phyloP scores from a whole-genome alignment of 306 rosid species.

The Parietaria judaica region DNA sequence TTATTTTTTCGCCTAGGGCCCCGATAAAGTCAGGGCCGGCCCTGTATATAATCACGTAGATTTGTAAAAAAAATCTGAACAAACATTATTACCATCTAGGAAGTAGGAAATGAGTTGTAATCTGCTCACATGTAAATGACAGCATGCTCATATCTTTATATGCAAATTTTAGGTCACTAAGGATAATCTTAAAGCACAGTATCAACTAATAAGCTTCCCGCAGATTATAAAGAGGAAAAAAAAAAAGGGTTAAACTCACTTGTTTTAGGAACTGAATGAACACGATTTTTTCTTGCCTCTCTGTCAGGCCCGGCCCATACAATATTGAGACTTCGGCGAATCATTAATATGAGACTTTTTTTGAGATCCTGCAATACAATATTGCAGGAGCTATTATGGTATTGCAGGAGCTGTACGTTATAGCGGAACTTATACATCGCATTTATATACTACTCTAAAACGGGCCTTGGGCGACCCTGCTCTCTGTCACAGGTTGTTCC shows the following conservation, averaged over 20 bases:
- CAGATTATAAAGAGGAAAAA: conserved; percentile 12
- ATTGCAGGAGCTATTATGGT: too few relatives aligned
- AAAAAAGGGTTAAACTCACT: conserved; percentile 38
- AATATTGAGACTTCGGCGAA: too few relatives aligned
- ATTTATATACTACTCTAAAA: too few relatives aligned
- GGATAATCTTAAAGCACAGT: conserved; percentile 55
- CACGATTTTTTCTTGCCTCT: conserved; percentile 96
- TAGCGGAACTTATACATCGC: too few relatives aligned
- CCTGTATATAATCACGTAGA: too few relatives aligned
- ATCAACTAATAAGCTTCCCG: conserved; percentile 20
- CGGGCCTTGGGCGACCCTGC: too few relatives aligned
- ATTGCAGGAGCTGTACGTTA: too few relatives aligned
- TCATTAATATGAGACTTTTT: too few relatives aligned
- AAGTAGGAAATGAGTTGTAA: conserved; percentile 90
- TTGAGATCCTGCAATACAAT: too few relatives aligned
- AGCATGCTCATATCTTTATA: conserved; percentile 94
- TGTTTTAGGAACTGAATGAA: conserved; percentile 90
- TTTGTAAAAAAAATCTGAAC: background rate
- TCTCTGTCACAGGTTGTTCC: conserved; percentile 65
- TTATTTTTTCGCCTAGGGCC: too few relatives aligned
- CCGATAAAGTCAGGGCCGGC: too few relatives aligned
- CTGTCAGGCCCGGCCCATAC: too few relatives aligned
- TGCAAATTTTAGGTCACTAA: conserved; percentile 93
- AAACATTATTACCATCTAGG: conserved; percentile 67
- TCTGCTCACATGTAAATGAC: conserved; percentile 88